phyloP scores from a whole-genome alignment of 73 alveolate species.

The Breviolum minutum region DNA sequence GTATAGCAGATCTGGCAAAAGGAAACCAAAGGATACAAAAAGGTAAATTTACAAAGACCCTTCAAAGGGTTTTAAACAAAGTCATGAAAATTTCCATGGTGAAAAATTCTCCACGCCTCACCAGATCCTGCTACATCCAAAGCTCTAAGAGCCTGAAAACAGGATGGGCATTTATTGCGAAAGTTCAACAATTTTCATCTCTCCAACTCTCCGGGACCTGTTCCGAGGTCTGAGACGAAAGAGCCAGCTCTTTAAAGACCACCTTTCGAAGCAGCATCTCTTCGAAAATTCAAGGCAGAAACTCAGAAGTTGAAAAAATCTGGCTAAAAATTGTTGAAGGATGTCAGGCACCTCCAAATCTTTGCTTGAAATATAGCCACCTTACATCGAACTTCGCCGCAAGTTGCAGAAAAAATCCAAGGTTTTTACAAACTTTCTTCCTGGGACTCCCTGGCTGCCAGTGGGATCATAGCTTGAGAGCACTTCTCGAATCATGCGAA shows the following conservation, averaged over 20 bases:
- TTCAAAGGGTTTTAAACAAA: neutral
- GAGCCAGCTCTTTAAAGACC: slow-evolving; percentile 34
- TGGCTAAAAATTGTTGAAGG: neutral
- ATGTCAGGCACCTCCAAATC: slow-evolving; percentile 2
- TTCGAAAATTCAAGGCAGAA: neutral
- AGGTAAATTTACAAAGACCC: neutral
- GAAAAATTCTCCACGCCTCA: slow-evolving; percentile 31
- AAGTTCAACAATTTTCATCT: neutral
- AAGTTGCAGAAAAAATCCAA: neutral
- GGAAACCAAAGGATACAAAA: neutral
- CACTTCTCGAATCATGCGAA: slow-evolving; percentile 50
- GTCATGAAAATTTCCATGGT: neutral
- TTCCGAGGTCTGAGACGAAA: slow-evolving; percentile 38
- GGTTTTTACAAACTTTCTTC: neutral
- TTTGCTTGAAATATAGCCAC: slow-evolving; percentile 22
- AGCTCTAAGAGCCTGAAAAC: slow-evolving; percentile 50
- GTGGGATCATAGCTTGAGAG: slow-evolving; percentile 1
- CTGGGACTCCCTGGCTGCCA: neutral
- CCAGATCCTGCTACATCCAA: slow-evolving; percentile 71
- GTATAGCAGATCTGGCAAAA: slow-evolving; percentile 49
- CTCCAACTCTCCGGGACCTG: neutral
- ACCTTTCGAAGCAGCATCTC: neutral
- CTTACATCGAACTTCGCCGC: neutral
- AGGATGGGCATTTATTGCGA: too few relatives aligned
- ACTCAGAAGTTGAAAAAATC: neutral